Evolutionary conservation across 441 rosid genomes (phyloP).

Genomic region (Jatropha multifida): DNA sequence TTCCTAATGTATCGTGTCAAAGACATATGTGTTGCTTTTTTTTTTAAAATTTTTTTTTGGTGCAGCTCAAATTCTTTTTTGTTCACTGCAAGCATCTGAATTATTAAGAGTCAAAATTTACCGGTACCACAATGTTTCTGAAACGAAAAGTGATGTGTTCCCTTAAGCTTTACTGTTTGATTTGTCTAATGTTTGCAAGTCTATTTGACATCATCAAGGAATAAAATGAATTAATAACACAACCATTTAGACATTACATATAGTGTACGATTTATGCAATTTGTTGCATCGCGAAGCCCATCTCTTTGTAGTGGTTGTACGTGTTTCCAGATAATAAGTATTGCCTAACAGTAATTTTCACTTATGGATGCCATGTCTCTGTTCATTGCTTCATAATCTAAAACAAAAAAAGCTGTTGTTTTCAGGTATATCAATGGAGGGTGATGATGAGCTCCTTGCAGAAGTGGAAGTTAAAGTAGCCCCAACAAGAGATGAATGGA

Average conservation of each 20-base stretch:
- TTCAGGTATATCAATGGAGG: constrained; percentile 94
- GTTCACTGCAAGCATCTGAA: background rate
- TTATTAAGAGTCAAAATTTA: background rate
- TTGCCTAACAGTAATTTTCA: background rate
- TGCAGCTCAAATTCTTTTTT: background rate
- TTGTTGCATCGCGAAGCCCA: too few relatives aligned
- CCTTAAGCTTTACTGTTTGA: background rate
- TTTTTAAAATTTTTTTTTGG: background rate
- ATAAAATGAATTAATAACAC: background rate
- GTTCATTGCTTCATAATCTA: constrained; percentile 11
- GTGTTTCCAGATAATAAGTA: background rate
- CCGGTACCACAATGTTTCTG: background rate
- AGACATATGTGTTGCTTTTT: background rate
- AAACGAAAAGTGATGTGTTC: background rate
- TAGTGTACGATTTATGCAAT: too few relatives aligned
- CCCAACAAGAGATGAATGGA: constrained; percentile 93
- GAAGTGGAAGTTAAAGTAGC: constrained; percentile 63
- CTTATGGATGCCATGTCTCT: background rate
- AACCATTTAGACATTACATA: background rate
- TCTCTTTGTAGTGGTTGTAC: too few relatives aligned
- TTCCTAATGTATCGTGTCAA: background rate
- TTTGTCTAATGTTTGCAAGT: background rate
- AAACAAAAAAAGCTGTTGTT: constrained; percentile 19
- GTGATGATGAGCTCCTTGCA: constrained; percentile 87
- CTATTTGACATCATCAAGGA: background rate